Base-by-base conservation (phyloP, 2,329 filamentous ascomycete genomes). In the Bipolaris zeicola region DNA sequence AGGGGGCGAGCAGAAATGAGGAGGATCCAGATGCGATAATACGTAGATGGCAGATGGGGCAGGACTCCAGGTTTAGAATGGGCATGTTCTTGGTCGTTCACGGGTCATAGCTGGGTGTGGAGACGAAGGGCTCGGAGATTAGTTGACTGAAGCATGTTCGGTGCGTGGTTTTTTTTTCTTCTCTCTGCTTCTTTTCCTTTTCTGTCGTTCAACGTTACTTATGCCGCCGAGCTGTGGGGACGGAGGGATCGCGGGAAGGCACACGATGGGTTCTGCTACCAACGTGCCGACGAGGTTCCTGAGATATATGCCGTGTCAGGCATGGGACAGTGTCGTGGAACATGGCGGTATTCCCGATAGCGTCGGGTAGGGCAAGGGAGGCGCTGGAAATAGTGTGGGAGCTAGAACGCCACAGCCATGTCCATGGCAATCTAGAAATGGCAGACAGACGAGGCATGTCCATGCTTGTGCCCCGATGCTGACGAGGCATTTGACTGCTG, bases 1-100 rank as follows among this genome's bases (percentile, higher is more conserved):
- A 64, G 72, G 51, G 73, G 73, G 10, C 66, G 67, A 47, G 65
- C 60, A 22, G 71, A 73, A 58, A 56, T 63, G 39, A 62, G 66
- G 43, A 61, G 69, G 54, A 70, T 74, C 43, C 67, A 64, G 31
- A 58, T 61, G 54, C 59, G 72, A 46, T 66, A 65, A 31, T 70
- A 51, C 14, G 44, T 10, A 39, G 22, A 38, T 28, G 14, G 22
- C 18, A 37, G 16, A 44, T 28, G 14, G 48, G 28, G 11, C 11
- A 16, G 10, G n/a, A 43, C 14, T 36, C 18, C 20, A 42, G 13
- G 48, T 22, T 34, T 26, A 34, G 38, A 16, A 16, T 31, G 24
- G 24, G 16, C 46, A 14, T 24, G 24, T 33, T 45, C 18, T 38
- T 39, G 52, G 26, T 52, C 34, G 20, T 38, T 18, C 11, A 38